phyloP scores from a whole-genome alignment of 2,329 filamentous ascomycete genomes.

The Lachnellula hyalina region DNA sequence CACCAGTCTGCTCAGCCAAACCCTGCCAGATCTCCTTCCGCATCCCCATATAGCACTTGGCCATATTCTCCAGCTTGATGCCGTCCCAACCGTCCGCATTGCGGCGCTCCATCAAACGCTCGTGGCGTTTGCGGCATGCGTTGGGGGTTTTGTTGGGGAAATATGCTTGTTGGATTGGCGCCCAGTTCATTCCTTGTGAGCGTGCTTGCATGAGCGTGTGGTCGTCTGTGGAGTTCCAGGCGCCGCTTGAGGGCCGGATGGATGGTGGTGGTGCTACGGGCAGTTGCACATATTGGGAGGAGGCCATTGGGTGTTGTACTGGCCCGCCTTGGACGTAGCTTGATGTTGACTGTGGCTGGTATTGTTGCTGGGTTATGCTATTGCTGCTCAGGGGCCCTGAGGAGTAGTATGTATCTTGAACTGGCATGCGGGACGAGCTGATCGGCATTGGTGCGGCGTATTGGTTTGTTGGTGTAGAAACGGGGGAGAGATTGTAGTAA shows the following conservation, averaged over 20 bases:
- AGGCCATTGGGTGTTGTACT: conserved; percentile 15
- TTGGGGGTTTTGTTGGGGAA: conserved; percentile 66
- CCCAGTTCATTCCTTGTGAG: conserved; percentile 75
- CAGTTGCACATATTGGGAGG: conserved; percentile 11
- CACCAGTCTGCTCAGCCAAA: conserved; percentile 68
- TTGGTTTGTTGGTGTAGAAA: conserved; percentile 14
- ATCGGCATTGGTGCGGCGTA: conserved; percentile 13
- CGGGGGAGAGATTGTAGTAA: conserved; percentile 23
- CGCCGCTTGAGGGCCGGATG: conserved; percentile 52
- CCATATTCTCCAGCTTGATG: conserved; percentile 67
- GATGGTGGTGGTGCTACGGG: conserved; percentile 11
- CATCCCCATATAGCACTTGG: conserved; percentile 72
- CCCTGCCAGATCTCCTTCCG: conserved; percentile 77
- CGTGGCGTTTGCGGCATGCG: conserved; percentile 84
- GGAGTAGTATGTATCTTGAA: conserved; percentile 6
- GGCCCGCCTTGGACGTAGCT: conserved; percentile 16
- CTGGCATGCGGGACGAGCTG: conserved; percentile 3
- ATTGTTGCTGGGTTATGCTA: conserved; percentile 14
- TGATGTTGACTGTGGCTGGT: conserved; percentile 5
- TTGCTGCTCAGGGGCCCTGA: neutral
- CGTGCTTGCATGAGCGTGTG: conserved; percentile 66
- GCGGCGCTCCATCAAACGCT: conserved; percentile 70
- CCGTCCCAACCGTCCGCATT: conserved; percentile 63
- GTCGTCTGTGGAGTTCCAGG: conserved; percentile 73
- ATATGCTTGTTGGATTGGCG: conserved; percentile 68